Evolutionary conservation across 2,329 filamentous ascomycete genomes (phyloP).

Genomic region (Pestalotiopsis sp.): DNA sequence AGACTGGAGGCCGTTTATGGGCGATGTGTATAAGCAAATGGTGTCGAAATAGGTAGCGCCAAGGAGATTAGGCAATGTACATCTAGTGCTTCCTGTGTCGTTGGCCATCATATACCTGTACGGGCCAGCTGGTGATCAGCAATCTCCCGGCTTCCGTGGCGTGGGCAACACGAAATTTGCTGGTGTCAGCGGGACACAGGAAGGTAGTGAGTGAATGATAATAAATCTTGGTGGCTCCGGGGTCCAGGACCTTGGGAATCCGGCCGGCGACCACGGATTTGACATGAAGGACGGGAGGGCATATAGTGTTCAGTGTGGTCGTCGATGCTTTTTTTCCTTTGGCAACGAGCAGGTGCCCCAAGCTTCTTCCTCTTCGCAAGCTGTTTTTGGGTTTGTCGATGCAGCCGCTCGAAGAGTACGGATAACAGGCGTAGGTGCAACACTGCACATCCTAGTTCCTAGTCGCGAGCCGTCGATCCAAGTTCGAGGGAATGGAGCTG

Average conservation of each 20-base stretch:
- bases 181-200: neutral
- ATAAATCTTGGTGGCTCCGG: neutral
- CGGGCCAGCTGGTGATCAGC: slow-evolving; percentile 9
- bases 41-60: neutral
- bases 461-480: neutral
- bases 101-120: neutral
- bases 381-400: slow-evolving; percentile 7
- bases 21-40: slow-evolving; percentile 10
- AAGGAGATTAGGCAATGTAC: slow-evolving; percentile 8
- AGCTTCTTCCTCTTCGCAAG: neutral
- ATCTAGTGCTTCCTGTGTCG: neutral
- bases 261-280: neutral
- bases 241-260: neutral
- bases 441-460: neutral
- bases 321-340: slow-evolving; percentile 5
- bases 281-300: slow-evolving; percentile 3
- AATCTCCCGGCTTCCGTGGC: slow-evolving; percentile 9
- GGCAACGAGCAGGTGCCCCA: slow-evolving; percentile 9
- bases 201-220: too few species aligned
- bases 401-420: neutral
- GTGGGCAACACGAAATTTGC: slow-evolving; percentile 1
- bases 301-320: slow-evolving; percentile 2
- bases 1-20: slow-evolving; percentile 2
- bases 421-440: neutral
- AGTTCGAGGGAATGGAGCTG: slow-evolving; percentile 5